These are phyloP conservation scores for Hortiboletus campestris DNA, from an alignment of 768 basidiomycete species.

Conservation along the genomic window DNA sequence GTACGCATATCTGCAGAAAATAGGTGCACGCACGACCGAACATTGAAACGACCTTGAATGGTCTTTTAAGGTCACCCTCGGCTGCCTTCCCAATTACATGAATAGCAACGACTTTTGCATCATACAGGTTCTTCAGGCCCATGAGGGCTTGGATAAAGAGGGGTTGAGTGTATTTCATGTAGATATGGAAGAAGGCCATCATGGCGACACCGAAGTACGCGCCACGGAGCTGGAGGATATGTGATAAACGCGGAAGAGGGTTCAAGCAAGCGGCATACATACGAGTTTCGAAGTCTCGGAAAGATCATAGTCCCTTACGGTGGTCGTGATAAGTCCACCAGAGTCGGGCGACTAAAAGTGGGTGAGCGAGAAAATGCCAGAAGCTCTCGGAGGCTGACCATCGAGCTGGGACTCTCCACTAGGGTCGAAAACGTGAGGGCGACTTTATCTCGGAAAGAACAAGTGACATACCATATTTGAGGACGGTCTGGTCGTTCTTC, in stretches of 20 bases:
- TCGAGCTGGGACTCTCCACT: conserved; percentile 76
- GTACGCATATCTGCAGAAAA: not conserved
- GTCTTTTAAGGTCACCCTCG: conserved; percentile 84
- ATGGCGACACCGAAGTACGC: conserved; percentile 75
- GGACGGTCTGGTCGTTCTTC: conserved; percentile 93
- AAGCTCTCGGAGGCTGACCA: conserved; percentile 48
- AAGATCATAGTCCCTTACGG: conserved; percentile 91
- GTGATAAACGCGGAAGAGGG: not conserved
- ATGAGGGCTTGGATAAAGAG: conserved; percentile 94
- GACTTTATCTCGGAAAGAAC: not conserved
- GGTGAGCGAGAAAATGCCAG: not conserved
- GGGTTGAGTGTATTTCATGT: conserved; percentile 94
- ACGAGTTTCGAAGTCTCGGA: conserved; percentile 81
- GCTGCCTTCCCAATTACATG: conserved; percentile 78
- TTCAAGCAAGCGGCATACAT: conserved; percentile 34
- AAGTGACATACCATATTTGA: conserved; percentile 80
- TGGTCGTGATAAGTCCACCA: conserved; percentile 82
- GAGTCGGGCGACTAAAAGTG: conserved; percentile 53
- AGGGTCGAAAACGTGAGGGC: not conserved
- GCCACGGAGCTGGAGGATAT: conserved; percentile 49
- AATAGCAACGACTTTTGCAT: conserved; percentile 80
- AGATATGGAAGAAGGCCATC: conserved; percentile 91
- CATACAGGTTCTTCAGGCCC: conserved; percentile 89
- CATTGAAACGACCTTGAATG: conserved; percentile 77
- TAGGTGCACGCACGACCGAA: conserved; percentile 56